Evolutionary conservation across 345 rosid genomes (phyloP).

Genomic region (Trapa incisa): DNA sequence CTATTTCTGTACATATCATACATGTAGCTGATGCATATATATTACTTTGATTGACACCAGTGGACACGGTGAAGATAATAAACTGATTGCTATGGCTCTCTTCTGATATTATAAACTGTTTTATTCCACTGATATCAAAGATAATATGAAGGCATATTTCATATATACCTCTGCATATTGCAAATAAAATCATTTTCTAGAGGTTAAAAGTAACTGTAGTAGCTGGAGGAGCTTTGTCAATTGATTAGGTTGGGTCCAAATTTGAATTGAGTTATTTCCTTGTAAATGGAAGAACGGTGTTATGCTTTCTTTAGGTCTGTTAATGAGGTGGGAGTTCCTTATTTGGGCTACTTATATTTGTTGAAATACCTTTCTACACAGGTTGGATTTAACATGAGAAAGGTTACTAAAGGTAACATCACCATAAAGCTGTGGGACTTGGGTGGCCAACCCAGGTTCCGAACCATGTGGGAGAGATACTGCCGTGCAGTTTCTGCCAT

Average conservation of each 20-base stretch:
- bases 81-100: background rate
- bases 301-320: background rate
- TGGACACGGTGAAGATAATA: background rate
- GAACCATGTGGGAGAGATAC: conserved; percentile 97
- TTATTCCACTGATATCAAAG: background rate
- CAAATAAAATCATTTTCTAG: background rate
- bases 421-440: conserved; percentile 98
- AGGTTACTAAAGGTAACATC: conserved; percentile 92
- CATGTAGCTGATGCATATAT: background rate
- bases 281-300: background rate
- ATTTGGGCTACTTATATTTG: background rate
- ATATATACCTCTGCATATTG: background rate
- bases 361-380: conserved; percentile 14
- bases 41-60: background rate
- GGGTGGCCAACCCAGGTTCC: conserved; percentile 95
- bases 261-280: background rate
- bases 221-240: background rate
- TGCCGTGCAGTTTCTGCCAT: conserved; percentile 96
- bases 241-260: background rate
- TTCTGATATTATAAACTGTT: background rate
- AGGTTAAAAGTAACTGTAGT: background rate
- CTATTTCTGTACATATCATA: conserved; percentile 13
- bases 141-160: background rate
- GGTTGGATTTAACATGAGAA: conserved; percentile 95
- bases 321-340: background rate